phyloP scores from a whole-genome alignment of 2,329 filamentous ascomycete genomes.

The Chalaropsis thielavioides region DNA sequence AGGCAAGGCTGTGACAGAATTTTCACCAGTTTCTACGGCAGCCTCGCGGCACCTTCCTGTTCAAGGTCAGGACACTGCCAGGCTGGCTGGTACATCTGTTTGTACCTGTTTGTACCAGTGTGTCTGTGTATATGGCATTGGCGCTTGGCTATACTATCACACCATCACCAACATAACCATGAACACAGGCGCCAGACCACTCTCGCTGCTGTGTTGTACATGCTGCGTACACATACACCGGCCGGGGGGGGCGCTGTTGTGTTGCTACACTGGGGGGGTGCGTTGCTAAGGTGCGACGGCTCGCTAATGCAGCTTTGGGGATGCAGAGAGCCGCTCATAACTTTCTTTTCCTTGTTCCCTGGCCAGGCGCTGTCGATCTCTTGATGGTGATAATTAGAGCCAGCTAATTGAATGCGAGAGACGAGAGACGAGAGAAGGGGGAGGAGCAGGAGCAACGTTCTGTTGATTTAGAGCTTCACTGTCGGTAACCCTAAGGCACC shows the following conservation, averaged over 20 bases:
- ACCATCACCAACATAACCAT: not conserved
- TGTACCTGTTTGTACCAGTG: not conserved
- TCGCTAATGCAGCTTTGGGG: slow-evolving; percentile 7
- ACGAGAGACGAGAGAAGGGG: not conserved
- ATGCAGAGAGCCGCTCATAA: slow-evolving; percentile 5
- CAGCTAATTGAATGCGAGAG: too few species aligned
- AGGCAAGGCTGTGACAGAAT: not conserved
- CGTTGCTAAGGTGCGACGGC: slow-evolving; percentile 9
- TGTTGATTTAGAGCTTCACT: too few species aligned
- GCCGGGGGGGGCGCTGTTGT: not conserved
- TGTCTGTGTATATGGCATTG: not conserved
- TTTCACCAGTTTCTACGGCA: not conserved
- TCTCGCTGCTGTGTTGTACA: not conserved
- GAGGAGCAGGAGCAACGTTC: not conserved
- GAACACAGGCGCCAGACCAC: not conserved
- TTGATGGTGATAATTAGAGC: not conserved
- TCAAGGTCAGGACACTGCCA: not conserved
- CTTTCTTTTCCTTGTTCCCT: not conserved
- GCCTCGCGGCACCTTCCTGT: not conserved
- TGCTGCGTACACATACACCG: not conserved
- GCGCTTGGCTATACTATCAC: not conserved
- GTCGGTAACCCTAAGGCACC: too few species aligned
- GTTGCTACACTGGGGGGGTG: not conserved
- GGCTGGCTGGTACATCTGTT: not conserved
- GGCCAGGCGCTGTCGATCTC: not conserved